These are phyloP conservation scores for Aspergillus bertholletiae DNA, from an alignment of 495 filamentous ascomycete species.

Conservation along the genomic window DNA sequence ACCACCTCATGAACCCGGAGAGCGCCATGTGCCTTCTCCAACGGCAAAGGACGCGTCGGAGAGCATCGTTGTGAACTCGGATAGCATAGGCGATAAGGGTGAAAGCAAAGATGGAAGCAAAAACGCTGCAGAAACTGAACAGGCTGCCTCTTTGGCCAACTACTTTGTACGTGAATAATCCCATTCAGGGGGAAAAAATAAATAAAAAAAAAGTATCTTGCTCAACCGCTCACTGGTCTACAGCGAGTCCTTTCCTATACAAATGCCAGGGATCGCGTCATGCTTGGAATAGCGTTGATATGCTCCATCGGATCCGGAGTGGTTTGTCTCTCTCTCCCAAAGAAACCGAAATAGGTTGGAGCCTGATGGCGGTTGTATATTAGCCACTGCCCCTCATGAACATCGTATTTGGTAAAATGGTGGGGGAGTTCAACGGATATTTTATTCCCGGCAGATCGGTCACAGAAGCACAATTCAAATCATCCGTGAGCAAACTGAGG, in stretches of 20 bases:
- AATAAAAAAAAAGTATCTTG: no score
- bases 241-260: conserved; percentile 9
- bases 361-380: neutral
- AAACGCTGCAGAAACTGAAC: conserved; percentile 23
- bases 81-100: neutral
- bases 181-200: no score
- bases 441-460: conserved; percentile 19
- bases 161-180: no score
- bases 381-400: conserved; percentile 44
- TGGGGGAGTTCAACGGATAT: conserved; percentile 32
- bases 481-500: conserved; percentile 25
- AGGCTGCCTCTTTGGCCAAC: conserved; percentile 4
- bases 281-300: conserved; percentile 26
- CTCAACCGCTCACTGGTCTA: neutral
- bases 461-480: conserved; percentile 26
- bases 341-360: no score
- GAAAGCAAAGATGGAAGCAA: neutral
- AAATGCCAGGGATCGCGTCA: neutral
- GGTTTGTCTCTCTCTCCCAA: conserved; percentile 11
- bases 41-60: neutral
- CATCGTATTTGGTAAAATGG: conserved; percentile 42
- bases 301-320: conserved; percentile 69
- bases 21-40: neutral
- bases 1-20: neutral
- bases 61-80: neutral